Conservation (phyloP, 2,329 filamentous ascomycete species). For the Sporothrix protearum region DNA sequence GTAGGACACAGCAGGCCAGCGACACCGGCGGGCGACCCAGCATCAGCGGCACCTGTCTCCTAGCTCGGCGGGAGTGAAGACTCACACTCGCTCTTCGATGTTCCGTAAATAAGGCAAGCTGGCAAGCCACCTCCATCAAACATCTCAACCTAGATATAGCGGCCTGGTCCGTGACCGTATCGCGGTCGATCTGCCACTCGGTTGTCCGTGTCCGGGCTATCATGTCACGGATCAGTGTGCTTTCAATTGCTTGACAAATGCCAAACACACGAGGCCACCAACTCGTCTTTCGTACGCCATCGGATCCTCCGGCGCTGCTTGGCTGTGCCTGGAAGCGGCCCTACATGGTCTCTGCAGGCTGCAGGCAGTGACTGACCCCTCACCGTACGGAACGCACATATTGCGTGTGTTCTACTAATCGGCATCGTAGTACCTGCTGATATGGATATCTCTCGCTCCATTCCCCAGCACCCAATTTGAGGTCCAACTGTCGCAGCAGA, state of each 20-base stretch:
- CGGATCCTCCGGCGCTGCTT: background rate
- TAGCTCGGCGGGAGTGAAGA: background rate
- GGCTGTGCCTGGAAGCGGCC: background rate
- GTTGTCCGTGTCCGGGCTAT: background rate
- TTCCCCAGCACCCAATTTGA: background rate
- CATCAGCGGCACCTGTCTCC: background rate
- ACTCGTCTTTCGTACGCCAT: background rate
- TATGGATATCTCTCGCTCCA: background rate
- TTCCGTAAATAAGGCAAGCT: background rate
- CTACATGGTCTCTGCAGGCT: no score
- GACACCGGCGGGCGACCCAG: background rate
- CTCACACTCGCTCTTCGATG: background rate
- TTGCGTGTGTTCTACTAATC: background rate
- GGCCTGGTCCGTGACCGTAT: background rate
- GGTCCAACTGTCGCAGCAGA: background rate
- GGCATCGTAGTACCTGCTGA: background rate
- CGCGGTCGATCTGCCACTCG: background rate
- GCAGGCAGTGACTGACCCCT: background rate
- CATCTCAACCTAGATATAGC: background rate
- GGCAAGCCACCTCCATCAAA: background rate
- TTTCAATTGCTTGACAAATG: background rate
- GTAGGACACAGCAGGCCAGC: constrained; percentile 4
- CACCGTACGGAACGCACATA: background rate
- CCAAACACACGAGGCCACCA: background rate
- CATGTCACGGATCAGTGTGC: background rate